A percentile compares a stretch with the other conserved stretches of the same genome.
phyloP scores from a whole-genome alignment of 257 asterid species.

The Linaria vulgaris region DNA sequence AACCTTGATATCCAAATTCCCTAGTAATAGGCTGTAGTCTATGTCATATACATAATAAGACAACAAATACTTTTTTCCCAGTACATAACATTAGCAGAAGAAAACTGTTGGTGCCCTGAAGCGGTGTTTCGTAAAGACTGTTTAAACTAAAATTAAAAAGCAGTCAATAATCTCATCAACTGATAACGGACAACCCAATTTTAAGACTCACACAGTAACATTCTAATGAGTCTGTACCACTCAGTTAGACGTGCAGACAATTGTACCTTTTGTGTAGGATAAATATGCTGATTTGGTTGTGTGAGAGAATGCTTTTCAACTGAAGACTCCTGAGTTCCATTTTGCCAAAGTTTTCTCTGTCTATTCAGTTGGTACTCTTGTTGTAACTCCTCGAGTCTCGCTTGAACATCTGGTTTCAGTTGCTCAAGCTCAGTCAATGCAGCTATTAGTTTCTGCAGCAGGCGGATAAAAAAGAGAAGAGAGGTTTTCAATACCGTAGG shows the following conservation, averaged over 20 bases:
- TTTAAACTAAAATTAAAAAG: slow-evolving; percentile 14
- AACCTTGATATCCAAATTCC: slow-evolving; percentile 43
- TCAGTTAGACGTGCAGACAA: slow-evolving; percentile 6
- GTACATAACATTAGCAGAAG: slow-evolving; percentile 10
- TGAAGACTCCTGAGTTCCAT: slow-evolving; percentile 39
- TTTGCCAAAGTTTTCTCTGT: slow-evolving; percentile 36
- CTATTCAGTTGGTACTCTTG: slow-evolving; percentile 40
- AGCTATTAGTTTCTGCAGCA: slow-evolving; percentile 52
- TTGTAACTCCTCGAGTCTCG: slow-evolving; percentile 59
- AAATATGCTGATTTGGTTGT: slow-evolving; percentile 42
- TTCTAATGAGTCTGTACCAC: slow-evolving; percentile 9
- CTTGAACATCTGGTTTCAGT: slow-evolving; percentile 76
- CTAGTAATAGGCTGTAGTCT: slow-evolving; percentile 41
- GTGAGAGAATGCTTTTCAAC: slow-evolving; percentile 44
- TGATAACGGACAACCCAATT: slow-evolving; percentile 16
- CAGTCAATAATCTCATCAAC: background rate
- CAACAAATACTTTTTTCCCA: slow-evolving; percentile 13
- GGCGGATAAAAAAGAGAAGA: slow-evolving; percentile 16
- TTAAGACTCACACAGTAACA: slow-evolving; percentile 9
- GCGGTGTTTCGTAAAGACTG: background rate
- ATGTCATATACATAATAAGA: slow-evolving; percentile 42
- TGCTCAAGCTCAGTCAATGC: slow-evolving; percentile 85
- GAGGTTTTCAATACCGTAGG: background rate
- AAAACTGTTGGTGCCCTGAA: background rate
- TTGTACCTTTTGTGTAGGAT: slow-evolving; percentile 52